Evolutionary conservation across 169 alveolate species (phyloP).

Genomic region (Cryptosporidium parvum): DNA sequence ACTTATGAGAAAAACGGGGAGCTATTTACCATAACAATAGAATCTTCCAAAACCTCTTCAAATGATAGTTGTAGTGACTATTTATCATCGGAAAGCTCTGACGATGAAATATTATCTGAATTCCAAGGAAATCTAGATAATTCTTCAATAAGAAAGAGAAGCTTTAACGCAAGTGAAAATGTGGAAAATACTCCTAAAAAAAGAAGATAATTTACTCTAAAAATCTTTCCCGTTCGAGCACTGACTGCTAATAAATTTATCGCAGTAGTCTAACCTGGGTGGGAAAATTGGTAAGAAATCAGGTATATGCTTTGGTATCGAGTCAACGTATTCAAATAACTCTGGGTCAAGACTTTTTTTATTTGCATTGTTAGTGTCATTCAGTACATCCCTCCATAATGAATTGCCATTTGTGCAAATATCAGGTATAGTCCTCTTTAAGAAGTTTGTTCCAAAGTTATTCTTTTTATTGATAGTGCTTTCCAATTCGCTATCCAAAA

Average conservation of each 20-base stretch:
- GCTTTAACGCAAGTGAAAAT: neutral
- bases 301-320: slow-evolving; percentile 66
- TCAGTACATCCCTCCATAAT: slow-evolving; percentile 29
- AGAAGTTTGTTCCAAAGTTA: neutral
- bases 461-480: neutral
- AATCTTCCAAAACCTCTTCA: neutral
- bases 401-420: neutral
- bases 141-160: neutral
- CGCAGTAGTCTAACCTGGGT: slow-evolving; percentile 59
- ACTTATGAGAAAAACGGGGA: slow-evolving; percentile 24
- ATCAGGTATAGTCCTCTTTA: slow-evolving; percentile 3
- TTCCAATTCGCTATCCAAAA: slow-evolving; percentile 6
- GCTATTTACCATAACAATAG: neutral
- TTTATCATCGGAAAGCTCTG: neutral
- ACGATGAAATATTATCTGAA: neutral
- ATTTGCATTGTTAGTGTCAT: neutral
- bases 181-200: neutral
- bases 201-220: slow-evolving; percentile 1
- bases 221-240: neutral
- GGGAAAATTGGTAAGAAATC: slow-evolving; percentile 66
- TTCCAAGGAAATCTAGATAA: neutral
- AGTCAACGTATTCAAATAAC: slow-evolving; percentile 31
- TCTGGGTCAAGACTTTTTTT: slow-evolving; percentile 23
- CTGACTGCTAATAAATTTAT: neutral
- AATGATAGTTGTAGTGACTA: neutral